Conservation (phyloP, 306 rosid species). For the Lablab purpureus region DNA sequence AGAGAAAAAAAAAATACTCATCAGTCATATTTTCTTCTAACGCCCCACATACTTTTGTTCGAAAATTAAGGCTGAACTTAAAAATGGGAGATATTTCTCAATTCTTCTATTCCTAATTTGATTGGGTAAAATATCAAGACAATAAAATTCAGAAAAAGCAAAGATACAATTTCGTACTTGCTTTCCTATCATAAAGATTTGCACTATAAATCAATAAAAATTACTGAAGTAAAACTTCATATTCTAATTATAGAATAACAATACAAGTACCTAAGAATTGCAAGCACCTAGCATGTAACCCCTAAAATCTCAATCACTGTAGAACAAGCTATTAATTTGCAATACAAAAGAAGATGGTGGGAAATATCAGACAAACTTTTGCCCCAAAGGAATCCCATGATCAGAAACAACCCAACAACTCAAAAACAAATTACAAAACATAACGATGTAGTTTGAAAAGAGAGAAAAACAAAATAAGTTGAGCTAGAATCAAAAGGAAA, state of each 20-base stretch:
- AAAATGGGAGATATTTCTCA: background rate
- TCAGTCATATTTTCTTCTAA: slow-evolving; percentile 1
- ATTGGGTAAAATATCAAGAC: background rate
- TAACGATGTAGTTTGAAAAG: background rate
- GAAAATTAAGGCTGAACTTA: background rate
- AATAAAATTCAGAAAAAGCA: background rate
- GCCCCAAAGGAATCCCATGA: slow-evolving; percentile 5
- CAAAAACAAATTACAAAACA: background rate
- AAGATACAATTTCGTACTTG: background rate
- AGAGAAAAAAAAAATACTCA: background rate
- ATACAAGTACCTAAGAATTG: background rate
- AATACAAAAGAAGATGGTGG: background rate
- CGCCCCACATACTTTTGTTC: background rate
- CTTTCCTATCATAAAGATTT: background rate
- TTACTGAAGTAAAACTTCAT: background rate
- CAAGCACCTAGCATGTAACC: background rate
- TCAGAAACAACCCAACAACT: background rate
- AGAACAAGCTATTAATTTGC: slow-evolving; percentile 18
- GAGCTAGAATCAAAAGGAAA: background rate
- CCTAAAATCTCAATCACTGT: slow-evolving; percentile 8
- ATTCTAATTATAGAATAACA: background rate
- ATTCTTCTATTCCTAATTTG: background rate
- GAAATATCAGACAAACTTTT: background rate
- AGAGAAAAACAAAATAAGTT: slow-evolving; percentile 11
- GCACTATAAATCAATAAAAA: background rate